Conservation (phyloP, 495 filamentous ascomycete genomes). For the Daldinia caldariorum region DNA sequence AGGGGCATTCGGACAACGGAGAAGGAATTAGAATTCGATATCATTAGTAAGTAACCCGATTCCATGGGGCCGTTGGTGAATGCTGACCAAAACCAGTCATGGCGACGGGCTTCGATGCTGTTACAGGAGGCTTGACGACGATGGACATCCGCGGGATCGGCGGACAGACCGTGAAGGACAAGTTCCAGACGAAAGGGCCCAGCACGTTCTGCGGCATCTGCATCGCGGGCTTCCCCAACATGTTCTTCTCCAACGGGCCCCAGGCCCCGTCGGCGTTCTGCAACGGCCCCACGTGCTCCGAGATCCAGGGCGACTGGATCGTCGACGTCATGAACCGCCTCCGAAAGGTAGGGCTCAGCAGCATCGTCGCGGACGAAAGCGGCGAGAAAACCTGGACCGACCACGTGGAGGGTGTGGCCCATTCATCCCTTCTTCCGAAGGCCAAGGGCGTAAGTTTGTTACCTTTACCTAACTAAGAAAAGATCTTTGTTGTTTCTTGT, state of each 20-base stretch:
- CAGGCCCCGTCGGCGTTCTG: slow-evolving; percentile 54
- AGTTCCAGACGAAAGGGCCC: slow-evolving; percentile 59
- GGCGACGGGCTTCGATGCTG: slow-evolving; percentile 65
- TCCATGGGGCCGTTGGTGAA: slow-evolving; percentile 15
- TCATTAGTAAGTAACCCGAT: slow-evolving; percentile 55
- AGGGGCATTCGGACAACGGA: slow-evolving; percentile 56
- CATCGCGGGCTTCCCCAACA: slow-evolving; percentile 60
- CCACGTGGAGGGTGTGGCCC: slow-evolving; percentile 23
- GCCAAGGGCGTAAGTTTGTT: slow-evolving; percentile 37
- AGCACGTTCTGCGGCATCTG: slow-evolving; percentile 63
- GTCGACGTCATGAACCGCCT: slow-evolving; percentile 57
- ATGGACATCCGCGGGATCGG: slow-evolving; percentile 58
- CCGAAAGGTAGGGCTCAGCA: slow-evolving; percentile 46
- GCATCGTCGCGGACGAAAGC: slow-evolving; percentile 46
- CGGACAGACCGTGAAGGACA: slow-evolving; percentile 52
- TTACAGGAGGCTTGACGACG: slow-evolving; percentile 59
- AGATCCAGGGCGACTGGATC: slow-evolving; percentile 65
- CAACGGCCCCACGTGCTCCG: slow-evolving; percentile 63
- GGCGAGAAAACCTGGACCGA: slow-evolving; percentile 29
- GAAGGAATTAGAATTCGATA: slow-evolving; percentile 56
- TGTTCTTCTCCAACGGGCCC: slow-evolving; percentile 62
- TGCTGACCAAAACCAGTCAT: slow-evolving; percentile 41
- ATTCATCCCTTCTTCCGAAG: slow-evolving; percentile 45
- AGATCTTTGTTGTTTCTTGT: background rate
- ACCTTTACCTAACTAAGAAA: background rate